Percentiles rank a stretch among this genome's conserved stretches.
These are phyloP conservation scores for Aureoboletus auriporus DNA, from an alignment of 768 basidiomycete species.

Conservation along the genomic window DNA sequence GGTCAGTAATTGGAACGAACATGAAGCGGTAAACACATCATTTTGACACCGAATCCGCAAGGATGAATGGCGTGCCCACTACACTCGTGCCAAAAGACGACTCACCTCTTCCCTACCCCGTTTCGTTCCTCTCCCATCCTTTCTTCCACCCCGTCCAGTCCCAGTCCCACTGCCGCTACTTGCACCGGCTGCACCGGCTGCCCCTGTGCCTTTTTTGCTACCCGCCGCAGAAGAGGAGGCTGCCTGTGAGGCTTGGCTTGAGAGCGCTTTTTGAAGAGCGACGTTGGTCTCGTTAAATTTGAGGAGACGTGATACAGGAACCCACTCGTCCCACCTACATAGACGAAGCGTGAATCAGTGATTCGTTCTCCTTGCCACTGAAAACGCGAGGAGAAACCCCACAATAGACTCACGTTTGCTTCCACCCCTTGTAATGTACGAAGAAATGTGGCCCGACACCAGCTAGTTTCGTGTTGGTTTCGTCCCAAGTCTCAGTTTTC, in stretches of 20 bases:
- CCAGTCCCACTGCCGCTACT: slow-evolving; percentile 21
- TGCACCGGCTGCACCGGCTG: slow-evolving; percentile 23
- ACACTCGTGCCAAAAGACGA: slow-evolving; percentile 2
- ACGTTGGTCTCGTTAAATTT: slow-evolving; percentile 84
- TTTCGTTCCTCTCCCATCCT: slow-evolving; percentile 68
- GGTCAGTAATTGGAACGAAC: background rate
- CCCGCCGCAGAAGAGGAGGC: slow-evolving; percentile 34
- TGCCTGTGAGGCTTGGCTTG: slow-evolving; percentile 40
- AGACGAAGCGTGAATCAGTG: background rate
- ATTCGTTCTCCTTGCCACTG: too few relatives aligned
- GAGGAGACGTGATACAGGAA: slow-evolving; percentile 72
- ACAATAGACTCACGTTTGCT: slow-evolving; percentile 69
- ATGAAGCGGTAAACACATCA: background rate
- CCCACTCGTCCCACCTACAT: slow-evolving; percentile 96
- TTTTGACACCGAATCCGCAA: background rate
- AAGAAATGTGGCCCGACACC: slow-evolving; percentile 78
- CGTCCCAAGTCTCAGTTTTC: slow-evolving; percentile 59
- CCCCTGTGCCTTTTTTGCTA: slow-evolving; percentile 22
- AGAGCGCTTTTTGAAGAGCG: slow-evolving; percentile 68
- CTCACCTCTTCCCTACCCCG: slow-evolving; percentile 70
- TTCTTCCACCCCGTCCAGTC: slow-evolving; percentile 37
- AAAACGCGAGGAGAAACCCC: background rate
- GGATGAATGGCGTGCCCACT: too few relatives aligned
- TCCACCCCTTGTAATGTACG: slow-evolving; percentile 99
- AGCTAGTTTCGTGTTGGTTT: slow-evolving; percentile 55